These are phyloP conservation scores for Parsonsia alboflavescens DNA, from an alignment of 257 asterid genomes.

Conservation along the genomic window DNA sequence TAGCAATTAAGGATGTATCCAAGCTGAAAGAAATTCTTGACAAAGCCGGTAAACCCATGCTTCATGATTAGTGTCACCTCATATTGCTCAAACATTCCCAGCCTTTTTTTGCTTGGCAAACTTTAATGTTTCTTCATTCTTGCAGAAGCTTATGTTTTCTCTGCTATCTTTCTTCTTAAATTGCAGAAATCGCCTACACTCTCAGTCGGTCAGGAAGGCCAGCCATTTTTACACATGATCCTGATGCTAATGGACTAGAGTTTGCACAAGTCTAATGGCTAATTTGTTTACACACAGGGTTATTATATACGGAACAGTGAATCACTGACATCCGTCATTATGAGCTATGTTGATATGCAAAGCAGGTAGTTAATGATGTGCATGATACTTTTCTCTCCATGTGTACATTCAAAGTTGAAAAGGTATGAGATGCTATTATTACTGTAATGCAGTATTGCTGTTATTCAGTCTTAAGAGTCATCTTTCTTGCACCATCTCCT, in stretches of 20 bases:
- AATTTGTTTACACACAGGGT: not conserved
- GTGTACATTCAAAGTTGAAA: too few species aligned
- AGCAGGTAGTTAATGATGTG: too few species aligned
- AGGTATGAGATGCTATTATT: too few species aligned
- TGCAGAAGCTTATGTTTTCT: not conserved
- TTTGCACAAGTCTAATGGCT: slow-evolving; percentile 58
- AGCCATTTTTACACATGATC: slow-evolving; percentile 86
- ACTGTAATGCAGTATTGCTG: too few species aligned
- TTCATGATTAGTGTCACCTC: not conserved
- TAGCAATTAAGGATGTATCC: slow-evolving; percentile 71
- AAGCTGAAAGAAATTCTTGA: slow-evolving; percentile 75
- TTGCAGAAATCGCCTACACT: slow-evolving; percentile 71
- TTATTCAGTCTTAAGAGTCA: too few species aligned
- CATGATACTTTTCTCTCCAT: too few species aligned
- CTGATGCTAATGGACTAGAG: slow-evolving; percentile 89
- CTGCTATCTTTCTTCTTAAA: not conserved
- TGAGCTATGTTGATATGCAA: not conserved
- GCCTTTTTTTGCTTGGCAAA: not conserved
- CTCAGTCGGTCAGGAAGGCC: slow-evolving; percentile 94
- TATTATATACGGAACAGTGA: not conserved
- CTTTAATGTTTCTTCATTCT: not conserved
- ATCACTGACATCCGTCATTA: not conserved
- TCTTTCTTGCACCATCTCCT: not conserved
- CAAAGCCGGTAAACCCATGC: slow-evolving; percentile 48
- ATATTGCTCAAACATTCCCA: too few species aligned